phyloP scores from a whole-genome alignment of 2,329 filamentous ascomycete species.

The Fusarium subglutinans region DNA sequence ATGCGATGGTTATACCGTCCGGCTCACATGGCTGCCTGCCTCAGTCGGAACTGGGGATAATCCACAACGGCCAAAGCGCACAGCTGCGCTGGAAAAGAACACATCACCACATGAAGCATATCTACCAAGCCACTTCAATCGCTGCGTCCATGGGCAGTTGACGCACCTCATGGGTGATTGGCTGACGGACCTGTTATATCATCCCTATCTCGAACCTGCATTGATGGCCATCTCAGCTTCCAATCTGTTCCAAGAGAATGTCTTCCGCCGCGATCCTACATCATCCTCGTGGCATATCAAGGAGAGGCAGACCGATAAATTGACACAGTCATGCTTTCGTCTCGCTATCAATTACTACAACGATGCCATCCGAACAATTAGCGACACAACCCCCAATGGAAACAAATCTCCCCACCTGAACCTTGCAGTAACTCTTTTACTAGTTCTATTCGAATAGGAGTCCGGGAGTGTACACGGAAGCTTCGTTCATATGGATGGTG shows the following conservation, averaged over 20 bases:
- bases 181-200: neutral
- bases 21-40: neutral
- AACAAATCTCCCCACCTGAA: rapidly evolving
- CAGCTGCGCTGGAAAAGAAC: neutral
- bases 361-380: neutral
- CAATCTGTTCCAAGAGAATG: neutral
- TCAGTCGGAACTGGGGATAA: neutral
- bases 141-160: neutral
- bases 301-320: neutral
- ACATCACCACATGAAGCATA: neutral
- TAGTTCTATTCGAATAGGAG: neutral
- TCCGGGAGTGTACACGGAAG: neutral
- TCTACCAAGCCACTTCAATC: neutral
- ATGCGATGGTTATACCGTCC: neutral
- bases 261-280: neutral
- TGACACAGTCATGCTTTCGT: neutral
- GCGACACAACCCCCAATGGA: neutral
- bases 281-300: neutral
- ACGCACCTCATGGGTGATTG: neutral
- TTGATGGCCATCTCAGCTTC: neutral
- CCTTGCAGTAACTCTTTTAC: neutral
- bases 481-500: neutral
- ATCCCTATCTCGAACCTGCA: neutral
- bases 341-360: neutral
- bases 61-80: neutral